Base-by-base conservation (phyloP, 768 basidiomycete species). In the Leucosporidium creatinivorum region DNA sequence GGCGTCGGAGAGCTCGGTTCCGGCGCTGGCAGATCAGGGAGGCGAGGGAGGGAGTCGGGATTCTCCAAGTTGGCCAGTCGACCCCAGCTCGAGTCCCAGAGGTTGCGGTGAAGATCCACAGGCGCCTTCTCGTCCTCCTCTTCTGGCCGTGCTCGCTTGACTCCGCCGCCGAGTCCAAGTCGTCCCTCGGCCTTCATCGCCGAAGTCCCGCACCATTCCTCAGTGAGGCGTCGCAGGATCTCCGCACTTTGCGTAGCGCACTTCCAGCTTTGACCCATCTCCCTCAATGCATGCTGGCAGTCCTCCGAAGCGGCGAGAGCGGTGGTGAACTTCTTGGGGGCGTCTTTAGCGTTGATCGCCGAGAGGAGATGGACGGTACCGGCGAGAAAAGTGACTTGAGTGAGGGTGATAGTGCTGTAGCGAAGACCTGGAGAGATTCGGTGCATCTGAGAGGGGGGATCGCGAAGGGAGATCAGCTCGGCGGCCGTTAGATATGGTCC, bases 341-440 rank as follows among this genome's bases (percentile, higher is more conserved):
- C 75, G 3, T 25, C 39, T 9, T 30, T 23, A n/a, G 74, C 69
- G 74, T 84, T 82, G 65, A 84, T 81, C 23, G 84, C 83, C 25
- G 80, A 79, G 50, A 85, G 79, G 21, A 86, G 80, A 72, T 81
- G 85, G 12, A 85, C 80, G 6, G 84, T 86, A 21, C 85, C 85
- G 1, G 85, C 84, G 7, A 83, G 82, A 77, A 85, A 86, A 25
- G 82, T 78, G 44, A 82, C 80, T 75, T 86, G 85, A 25, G 84
- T 80, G 50, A 85, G 77, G 18, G 84, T 84, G 66, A 86, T 81
- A 5, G 85, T 83, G n/a, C 80, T 80, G 70, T 82, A 85, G 28
- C 85, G 83, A 25, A 87, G 78, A 0, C 80, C 80, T 70, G 85
- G 86, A n/a, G 82, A 79, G 17, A 77, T 73, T 44, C 82, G 81